Percentiles rank a stretch among this genome's conserved stretches.
phyloP scores from a whole-genome alignment of 2,329 filamentous ascomycete genomes.

The Rhytidhysteron rufulum region DNA sequence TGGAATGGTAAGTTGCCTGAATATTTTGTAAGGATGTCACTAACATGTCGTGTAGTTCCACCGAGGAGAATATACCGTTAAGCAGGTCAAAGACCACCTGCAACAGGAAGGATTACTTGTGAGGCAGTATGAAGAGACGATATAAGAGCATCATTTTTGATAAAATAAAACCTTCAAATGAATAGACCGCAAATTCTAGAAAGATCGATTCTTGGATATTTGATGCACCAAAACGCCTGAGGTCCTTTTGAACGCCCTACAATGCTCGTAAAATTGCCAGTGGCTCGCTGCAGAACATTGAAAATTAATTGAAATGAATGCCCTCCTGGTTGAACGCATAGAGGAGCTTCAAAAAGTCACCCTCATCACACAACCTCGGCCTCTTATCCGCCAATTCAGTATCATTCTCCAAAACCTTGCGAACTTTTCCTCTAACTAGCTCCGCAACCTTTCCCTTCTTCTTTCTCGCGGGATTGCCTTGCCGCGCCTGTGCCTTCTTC shows the following conservation, averaged over 20 bases:
- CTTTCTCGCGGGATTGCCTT: conserved; percentile 56
- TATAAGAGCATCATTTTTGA: too few relatives aligned
- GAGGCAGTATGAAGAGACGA: conserved; percentile 67
- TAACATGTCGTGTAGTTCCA: conserved; percentile 64
- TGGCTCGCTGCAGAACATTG: too few relatives aligned
- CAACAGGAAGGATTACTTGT: conserved; percentile 68
- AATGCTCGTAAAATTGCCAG: too few relatives aligned
- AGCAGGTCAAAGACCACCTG: conserved; percentile 85
- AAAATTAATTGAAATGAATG: conserved; percentile 80
- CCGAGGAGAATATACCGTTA: conserved; percentile 88
- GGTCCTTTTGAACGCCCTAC: too few relatives aligned
- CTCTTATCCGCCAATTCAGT: conserved; percentile 79
- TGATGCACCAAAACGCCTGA: too few relatives aligned
- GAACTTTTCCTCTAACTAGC: conserved; percentile 81
- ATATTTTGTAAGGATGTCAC: background rate
- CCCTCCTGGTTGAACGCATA: conserved; percentile 86
- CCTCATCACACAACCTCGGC: conserved; percentile 84
- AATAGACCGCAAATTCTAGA: too few relatives aligned
- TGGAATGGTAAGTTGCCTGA: conserved; percentile 65
- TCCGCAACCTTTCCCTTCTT: conserved; percentile 77
- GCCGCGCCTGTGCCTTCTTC: conserved; percentile 52
- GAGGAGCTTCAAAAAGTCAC: conserved; percentile 80
- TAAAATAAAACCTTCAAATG: too few relatives aligned
- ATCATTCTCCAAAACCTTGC: conserved; percentile 75
- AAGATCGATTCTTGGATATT: too few relatives aligned